These are phyloP conservation scores for Hypoxylon sp. DNA, from an alignment of 2,329 filamentous ascomycete species.

Conservation along the genomic window DNA sequence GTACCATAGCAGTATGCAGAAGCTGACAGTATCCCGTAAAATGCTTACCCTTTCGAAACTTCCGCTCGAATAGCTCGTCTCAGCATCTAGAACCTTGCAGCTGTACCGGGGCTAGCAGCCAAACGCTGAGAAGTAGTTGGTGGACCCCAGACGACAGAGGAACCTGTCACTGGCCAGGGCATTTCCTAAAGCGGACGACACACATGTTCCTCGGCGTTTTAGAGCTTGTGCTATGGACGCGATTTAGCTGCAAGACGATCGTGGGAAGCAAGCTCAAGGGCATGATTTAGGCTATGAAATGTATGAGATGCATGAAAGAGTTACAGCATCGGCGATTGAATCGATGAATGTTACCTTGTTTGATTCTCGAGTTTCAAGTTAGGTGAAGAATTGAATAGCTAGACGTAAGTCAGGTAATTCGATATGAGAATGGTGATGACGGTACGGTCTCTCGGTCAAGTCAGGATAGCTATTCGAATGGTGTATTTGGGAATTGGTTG, in stretches of 20 bases:
- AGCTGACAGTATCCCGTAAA: constrained; percentile 12
- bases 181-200: constrained; percentile 36
- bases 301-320: constrained; percentile 13
- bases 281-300: constrained; percentile 26
- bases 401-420: constrained; percentile 1
- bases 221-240: constrained; percentile 27
- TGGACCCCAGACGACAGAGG: constrained; percentile 17
- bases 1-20: neutral
- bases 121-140: constrained; percentile 30
- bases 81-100: constrained; percentile 39
- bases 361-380: neutral
- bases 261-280: constrained; percentile 13
- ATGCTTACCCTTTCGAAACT: constrained; percentile 41
- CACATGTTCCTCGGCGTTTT: constrained; percentile 37
- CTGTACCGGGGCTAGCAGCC: constrained; percentile 32
- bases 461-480: constrained; percentile 11
- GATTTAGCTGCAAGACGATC: constrained; percentile 36
- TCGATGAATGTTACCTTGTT: constrained; percentile 5
- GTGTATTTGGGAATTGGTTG: constrained; percentile 3
- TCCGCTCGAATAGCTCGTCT: constrained; percentile 43
- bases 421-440: constrained; percentile 30
- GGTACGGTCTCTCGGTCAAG: constrained; percentile 14
- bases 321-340: constrained; percentile 15
- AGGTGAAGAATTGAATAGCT: constrained; percentile 5
- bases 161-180: constrained; percentile 27